Conservation (phyloP, 208 protist genomes). For the Wallacemonas collosoma region DNA sequence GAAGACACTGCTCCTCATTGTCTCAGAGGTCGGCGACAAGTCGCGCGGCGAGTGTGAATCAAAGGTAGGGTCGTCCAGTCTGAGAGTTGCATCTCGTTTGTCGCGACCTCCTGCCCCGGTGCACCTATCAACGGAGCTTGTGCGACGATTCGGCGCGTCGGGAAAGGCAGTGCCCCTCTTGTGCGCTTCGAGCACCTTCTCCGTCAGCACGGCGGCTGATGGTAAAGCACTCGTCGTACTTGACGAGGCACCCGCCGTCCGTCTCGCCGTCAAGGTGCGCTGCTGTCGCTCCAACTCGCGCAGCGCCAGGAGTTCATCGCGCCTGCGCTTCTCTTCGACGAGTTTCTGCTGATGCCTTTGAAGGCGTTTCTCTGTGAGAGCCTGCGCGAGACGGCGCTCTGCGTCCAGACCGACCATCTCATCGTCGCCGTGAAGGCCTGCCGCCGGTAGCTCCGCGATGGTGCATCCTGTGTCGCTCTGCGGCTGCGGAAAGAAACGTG, state of each 20-base stretch:
- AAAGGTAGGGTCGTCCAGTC: too few relatives aligned
- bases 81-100: too few relatives aligned
- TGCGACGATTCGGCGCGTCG: too few relatives aligned
- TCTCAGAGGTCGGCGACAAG: too few relatives aligned
- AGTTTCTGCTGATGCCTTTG: not conserved
- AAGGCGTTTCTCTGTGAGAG: not conserved
- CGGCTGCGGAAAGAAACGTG: not conserved
- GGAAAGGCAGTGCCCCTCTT: not conserved
- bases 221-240: too few relatives aligned
- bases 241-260: too few relatives aligned
- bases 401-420: not conserved
- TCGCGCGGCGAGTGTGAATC: too few relatives aligned
- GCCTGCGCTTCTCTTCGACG: not conserved
- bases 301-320: not conserved
- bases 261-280: too few relatives aligned
- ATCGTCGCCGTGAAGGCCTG: not conserved
- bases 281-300: not conserved
- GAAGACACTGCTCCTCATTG: constrained; percentile 1
- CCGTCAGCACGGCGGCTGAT: not conserved
- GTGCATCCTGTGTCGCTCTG: too few relatives aligned
- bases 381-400: not conserved
- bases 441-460: not conserved
- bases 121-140: too few relatives aligned
- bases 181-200: constrained; percentile 1
- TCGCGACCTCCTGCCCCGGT: too few relatives aligned